phyloP scores from a whole-genome alignment of 2,329 filamentous ascomycete species.

The Canariomyces notabilis region DNA sequence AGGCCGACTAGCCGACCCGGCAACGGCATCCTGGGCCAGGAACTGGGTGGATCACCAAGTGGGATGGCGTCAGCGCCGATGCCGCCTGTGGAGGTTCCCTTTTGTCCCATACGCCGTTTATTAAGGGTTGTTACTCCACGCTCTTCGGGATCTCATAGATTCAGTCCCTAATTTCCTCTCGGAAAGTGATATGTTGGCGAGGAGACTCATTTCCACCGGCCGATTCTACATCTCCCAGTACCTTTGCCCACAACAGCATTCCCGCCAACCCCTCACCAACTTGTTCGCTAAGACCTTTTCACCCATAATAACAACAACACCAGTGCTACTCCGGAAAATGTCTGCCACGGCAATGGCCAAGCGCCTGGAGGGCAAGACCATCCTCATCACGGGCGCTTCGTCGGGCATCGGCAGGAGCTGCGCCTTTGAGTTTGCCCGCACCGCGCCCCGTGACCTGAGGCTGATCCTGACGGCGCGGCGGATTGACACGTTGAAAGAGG shows the following conservation, averaged over 20 bases:
- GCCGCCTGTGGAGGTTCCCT: constrained; percentile 4
- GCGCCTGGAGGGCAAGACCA: constrained; percentile 87
- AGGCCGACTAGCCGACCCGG: constrained; percentile 20
- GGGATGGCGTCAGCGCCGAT: constrained; percentile 18
- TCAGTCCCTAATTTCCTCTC: not conserved
- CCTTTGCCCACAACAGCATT: no score
- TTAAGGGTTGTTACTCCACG: no score
- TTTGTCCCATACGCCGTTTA: not conserved
- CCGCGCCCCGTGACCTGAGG: constrained; percentile 71
- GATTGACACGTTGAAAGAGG: constrained; percentile 67
- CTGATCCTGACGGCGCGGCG: constrained; percentile 87
- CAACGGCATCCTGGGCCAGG: no score
- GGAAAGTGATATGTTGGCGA: not conserved
- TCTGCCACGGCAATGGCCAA: constrained; percentile 63
- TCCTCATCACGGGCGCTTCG: constrained; percentile 86
- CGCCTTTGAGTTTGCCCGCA: constrained; percentile 90
- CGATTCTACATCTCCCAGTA: not conserved
- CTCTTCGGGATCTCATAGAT: not conserved
- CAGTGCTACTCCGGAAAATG: constrained; percentile 35
- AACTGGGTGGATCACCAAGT: constrained; percentile 8
- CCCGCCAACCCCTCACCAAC: not conserved
- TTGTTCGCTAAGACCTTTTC: not conserved
- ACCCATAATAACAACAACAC: constrained; percentile 3
- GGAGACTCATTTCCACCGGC: not conserved
- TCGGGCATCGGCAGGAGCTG: constrained; percentile 82